Conservation (phyloP, 1,284 basidiomycete genomes). For the Malassezia arunalokei region DNA sequence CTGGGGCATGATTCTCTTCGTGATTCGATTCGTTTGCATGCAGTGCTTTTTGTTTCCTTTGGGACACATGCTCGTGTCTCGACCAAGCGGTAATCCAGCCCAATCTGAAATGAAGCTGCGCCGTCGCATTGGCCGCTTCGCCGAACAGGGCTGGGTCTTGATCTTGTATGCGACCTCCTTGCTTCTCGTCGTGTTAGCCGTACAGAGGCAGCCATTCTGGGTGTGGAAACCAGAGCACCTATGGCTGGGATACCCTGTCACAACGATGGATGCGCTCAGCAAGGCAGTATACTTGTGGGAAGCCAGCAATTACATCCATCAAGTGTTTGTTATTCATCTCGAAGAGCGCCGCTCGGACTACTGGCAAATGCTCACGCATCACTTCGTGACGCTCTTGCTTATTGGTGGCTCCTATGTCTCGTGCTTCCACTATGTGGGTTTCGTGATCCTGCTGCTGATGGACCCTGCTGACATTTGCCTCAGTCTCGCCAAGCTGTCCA, state of each 20-base stretch:
- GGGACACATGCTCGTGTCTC: slow-evolving; percentile 18
- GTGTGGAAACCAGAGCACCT: slow-evolving; percentile 59
- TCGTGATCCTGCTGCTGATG: slow-evolving; percentile 77
- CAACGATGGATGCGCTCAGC: slow-evolving; percentile 61
- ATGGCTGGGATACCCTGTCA: slow-evolving; percentile 73
- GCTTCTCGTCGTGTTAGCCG: slow-evolving; percentile 59
- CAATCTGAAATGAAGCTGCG: background rate
- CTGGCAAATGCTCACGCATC: slow-evolving; percentile 88
- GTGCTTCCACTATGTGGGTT: slow-evolving; percentile 77
- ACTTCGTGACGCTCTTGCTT: slow-evolving; percentile 73
- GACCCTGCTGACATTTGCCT: slow-evolving; percentile 84
- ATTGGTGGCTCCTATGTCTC: slow-evolving; percentile 65
- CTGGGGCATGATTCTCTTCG: slow-evolving; percentile 30
- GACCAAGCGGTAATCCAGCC: background rate
- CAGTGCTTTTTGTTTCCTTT: slow-evolving; percentile 28
- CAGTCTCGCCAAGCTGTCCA: slow-evolving; percentile 72
- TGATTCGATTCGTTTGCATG: slow-evolving; percentile 28
- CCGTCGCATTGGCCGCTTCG: slow-evolving; percentile 62
- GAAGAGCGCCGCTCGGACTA: slow-evolving; percentile 86
- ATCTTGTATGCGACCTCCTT: slow-evolving; percentile 68
- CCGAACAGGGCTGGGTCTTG: slow-evolving; percentile 84
- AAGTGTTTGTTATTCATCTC: slow-evolving; percentile 77
- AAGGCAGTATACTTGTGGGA: slow-evolving; percentile 65
- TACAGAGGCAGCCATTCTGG: slow-evolving; percentile 53
- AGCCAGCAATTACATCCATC: slow-evolving; percentile 84